These are phyloP conservation scores for Aspergillus steynii DNA, from an alignment of 495 filamentous ascomycete species.

Conservation along the genomic window DNA sequence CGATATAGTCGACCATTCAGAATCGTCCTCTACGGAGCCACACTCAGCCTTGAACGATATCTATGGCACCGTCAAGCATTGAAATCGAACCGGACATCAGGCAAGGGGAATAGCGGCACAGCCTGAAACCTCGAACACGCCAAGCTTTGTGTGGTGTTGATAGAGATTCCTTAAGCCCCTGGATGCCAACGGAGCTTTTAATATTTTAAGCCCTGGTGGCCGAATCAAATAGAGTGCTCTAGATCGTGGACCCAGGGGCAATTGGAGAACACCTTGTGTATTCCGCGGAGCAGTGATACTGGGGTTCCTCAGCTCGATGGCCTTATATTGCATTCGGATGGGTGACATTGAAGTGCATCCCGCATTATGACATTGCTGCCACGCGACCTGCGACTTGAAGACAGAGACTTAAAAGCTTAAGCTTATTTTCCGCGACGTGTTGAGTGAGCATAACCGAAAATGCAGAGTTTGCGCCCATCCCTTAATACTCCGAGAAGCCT, in stretches of 20 bases:
- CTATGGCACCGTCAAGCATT: neutral
- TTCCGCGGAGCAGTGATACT: neutral
- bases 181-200: neutral
- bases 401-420: neutral
- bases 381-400: neutral
- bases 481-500: neutral
- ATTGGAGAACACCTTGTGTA: neutral
- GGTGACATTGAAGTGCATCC: neutral
- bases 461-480: neutral
- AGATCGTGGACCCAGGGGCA: neutral
- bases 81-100: neutral
- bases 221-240: slow-evolving; percentile 2
- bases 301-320: neutral
- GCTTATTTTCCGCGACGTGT: neutral
- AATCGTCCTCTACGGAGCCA: neutral
- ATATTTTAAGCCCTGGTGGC: neutral
- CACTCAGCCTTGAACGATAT: neutral
- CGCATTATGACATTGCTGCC: neutral
- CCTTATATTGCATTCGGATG: neutral
- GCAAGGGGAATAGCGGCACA: neutral
- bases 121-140: neutral
- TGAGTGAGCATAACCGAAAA: neutral
- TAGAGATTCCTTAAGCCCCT: neutral
- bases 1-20: neutral
- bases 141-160: neutral